These are phyloP conservation scores for Tolypocladium cylindrosporum DNA, from an alignment of 2,329 filamentous ascomycete species.

Conservation along the genomic window DNA sequence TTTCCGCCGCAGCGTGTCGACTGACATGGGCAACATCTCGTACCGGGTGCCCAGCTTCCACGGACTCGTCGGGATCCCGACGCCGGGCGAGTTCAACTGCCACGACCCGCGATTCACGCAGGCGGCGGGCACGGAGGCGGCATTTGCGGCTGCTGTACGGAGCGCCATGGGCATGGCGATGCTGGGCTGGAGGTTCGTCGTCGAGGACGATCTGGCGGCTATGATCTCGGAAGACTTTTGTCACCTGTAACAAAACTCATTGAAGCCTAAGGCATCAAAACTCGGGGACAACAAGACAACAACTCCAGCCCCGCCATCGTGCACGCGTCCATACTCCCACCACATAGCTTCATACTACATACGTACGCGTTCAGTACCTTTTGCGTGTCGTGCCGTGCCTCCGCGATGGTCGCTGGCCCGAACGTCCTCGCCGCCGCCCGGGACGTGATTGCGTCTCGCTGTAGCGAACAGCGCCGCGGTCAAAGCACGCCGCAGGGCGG, in stretches of 20 bases:
- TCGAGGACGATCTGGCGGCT: slow-evolving; percentile 13
- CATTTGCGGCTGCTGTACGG: slow-evolving; percentile 16
- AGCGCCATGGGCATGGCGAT: slow-evolving; percentile 25
- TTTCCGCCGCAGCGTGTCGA: slow-evolving; percentile 23
- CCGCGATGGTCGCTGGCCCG: no score
- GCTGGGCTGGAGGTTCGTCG: slow-evolving; percentile 15
- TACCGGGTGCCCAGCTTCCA: slow-evolving; percentile 34
- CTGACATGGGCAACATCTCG: slow-evolving; percentile 38
- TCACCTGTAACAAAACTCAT: not conserved
- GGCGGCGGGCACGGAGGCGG: slow-evolving; percentile 18
- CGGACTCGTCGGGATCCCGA: slow-evolving; percentile 31
- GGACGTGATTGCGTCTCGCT: no score
- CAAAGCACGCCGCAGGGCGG: no score
- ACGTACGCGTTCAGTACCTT: no score
- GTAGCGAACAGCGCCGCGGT: no score
- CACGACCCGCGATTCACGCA: slow-evolving; percentile 27
- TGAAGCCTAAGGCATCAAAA: no score
- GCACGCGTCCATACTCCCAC: no score
- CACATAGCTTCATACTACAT: no score
- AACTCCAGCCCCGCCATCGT: no score
- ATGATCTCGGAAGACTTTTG: not conserved
- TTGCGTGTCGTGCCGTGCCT: no score
- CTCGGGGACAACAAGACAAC: no score
- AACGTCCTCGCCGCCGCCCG: no score
- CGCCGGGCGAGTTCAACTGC: slow-evolving; percentile 15